Conservation (phyloP, 164 flowering plant genomes). For the Houttuynia cordata region DNA sequence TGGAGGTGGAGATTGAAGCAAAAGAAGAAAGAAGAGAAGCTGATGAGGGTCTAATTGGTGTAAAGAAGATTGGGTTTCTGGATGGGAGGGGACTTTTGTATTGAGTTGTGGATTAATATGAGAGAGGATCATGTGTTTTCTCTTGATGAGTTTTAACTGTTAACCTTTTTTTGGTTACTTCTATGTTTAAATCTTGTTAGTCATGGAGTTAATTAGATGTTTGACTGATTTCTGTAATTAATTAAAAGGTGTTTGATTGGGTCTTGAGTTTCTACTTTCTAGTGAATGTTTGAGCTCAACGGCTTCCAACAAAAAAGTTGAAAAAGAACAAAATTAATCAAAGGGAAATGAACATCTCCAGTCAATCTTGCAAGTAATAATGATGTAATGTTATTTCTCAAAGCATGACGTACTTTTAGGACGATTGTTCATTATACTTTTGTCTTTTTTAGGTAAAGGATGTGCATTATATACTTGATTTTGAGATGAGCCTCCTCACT, state of each 20-base stretch:
- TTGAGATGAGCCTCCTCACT: no score
- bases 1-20: constrained; percentile 1
- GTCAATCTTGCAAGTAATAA: no score
- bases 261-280: no score
- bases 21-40: neutral
- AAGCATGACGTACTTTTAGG: no score
- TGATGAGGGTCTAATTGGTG: neutral
- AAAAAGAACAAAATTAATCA: no score
- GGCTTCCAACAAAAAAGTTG: no score
- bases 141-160: constrained; percentile 1
- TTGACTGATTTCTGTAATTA: constrained; percentile 5
- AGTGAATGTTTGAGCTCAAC: no score
- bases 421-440: no score
- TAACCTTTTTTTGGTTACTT: constrained; percentile 1
- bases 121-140: neutral
- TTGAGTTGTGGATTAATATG: neutral
- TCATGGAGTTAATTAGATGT: neutral
- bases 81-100: neutral
- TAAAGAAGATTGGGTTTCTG: neutral
- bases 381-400: no score
- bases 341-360: no score
- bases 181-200: neutral
- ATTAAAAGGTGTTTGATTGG: neutral
- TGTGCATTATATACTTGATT: no score
- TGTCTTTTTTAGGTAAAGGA: no score